Percentiles rank a stretch among this genome's conserved stretches.
phyloP scores from a whole-genome alignment of 495 filamentous ascomycete genomes.

The Penicillium antarcticum region DNA sequence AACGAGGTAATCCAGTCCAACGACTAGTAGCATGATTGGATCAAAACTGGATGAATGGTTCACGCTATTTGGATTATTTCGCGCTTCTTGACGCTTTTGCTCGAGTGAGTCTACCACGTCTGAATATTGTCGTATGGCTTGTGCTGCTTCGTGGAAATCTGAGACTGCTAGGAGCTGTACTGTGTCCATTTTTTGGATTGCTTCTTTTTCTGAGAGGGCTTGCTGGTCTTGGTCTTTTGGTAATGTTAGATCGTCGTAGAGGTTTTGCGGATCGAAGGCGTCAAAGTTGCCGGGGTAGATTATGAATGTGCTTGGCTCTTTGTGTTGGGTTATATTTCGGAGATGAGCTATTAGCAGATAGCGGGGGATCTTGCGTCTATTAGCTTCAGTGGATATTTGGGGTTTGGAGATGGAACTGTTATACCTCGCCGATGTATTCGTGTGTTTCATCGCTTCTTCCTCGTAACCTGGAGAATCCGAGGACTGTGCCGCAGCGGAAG shows the following conservation, averaged over 20 bases:
- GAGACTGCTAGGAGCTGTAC: slow-evolving; percentile 40
- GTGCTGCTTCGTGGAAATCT: slow-evolving; percentile 29
- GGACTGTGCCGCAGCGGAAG: slow-evolving; percentile 32
- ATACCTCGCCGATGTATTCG: slow-evolving; percentile 36
- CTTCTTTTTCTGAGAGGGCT: slow-evolving; percentile 27
- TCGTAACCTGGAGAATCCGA: slow-evolving; percentile 38
- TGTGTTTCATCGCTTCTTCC: slow-evolving; percentile 21
- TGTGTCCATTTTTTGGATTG: slow-evolving; percentile 33
- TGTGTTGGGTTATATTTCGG: slow-evolving; percentile 1
- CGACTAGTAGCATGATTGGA: slow-evolving; percentile 30
- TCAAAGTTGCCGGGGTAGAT: slow-evolving; percentile 78
- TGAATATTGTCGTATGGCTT: slow-evolving; percentile 35
- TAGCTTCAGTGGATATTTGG: neutral
- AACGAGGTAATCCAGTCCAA: slow-evolving; percentile 37
- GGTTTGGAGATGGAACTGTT: neutral
- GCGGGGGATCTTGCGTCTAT: slow-evolving; percentile 14
- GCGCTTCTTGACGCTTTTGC: slow-evolving; percentile 6
- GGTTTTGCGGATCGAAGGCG: slow-evolving; percentile 70
- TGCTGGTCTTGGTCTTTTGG: slow-evolving; percentile 4
- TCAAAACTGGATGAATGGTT: neutral
- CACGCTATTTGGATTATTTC: neutral
- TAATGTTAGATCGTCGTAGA: slow-evolving; percentile 45
- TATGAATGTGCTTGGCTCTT: slow-evolving; percentile 31
- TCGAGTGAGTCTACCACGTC: slow-evolving; percentile 20
- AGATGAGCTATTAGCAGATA: slow-evolving; percentile 13